A percentile compares a stretch with the other conserved stretches of the same genome.
These are phyloP conservation scores for Exobasidium cylindrosporum DNA, from an alignment of 1,284 basidiomycete genomes.

Conservation along the genomic window DNA sequence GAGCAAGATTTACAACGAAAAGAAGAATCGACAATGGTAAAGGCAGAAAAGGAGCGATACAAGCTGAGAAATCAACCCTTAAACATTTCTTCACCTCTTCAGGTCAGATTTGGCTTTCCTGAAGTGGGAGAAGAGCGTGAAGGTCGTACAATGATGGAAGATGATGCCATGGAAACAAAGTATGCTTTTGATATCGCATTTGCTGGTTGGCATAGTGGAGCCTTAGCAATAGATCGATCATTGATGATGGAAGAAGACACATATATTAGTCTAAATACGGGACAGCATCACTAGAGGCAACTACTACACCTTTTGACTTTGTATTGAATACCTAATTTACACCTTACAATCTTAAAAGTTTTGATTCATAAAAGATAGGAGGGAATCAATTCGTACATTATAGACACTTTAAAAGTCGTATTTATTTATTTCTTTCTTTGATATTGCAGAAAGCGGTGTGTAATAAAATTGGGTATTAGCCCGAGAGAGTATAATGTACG, in stretches of 20 bases:
- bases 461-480: too few species aligned
- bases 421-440: too few species aligned
- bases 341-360: too few species aligned
- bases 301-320: too few species aligned
- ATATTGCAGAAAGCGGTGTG: too few species aligned
- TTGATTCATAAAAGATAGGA: too few species aligned
- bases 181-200: conserved; percentile 16
- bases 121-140: not conserved
- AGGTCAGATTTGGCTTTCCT: conserved; percentile 5
- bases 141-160: not conserved
- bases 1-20: not conserved
- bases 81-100: not conserved
- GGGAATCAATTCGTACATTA: too few species aligned
- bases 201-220: conserved; percentile 16
- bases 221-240: conserved; percentile 7
- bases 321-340: too few species aligned
- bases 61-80: not conserved
- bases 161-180: conserved; percentile 5
- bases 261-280: not conserved
- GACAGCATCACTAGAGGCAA: too few species aligned
- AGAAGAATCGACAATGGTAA: not conserved
- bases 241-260: not conserved
- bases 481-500: too few species aligned
- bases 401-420: too few species aligned
- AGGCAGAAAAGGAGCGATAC: conserved; percentile 8